Evolutionary conservation across 441 rosid species (phyloP), one percentile per base, ranked within the genome.

Genomic region (Populus trichocarpa): DNA sequence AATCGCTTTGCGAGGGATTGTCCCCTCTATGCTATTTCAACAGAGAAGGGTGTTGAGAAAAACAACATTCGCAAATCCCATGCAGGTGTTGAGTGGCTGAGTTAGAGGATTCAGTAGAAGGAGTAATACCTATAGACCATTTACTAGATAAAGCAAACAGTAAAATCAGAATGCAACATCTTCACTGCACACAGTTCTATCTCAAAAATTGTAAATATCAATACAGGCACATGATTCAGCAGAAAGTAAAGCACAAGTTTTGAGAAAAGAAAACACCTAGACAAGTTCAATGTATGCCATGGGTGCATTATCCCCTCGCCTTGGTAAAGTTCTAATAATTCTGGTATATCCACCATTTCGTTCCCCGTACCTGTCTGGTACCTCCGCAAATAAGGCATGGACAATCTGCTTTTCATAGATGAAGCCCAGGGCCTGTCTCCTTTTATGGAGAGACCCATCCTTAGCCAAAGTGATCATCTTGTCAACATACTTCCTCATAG

Each of bases 271-370:
- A 4, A 16, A 32, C 53, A 81, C 81, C 88, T 91, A 92, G 69
- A 95, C 98, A 86, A 95, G 99, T 79, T 95, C 99, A 79, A 93
- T 91, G 80, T 86, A 95, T 0, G 99, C 98, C 99, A 95, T 95
- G 8, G 99, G 98, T 13, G 99, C 99, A 88, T 95, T 95, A 80
- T 95, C 99, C 32, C 99, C 99, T 77, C 98, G 82, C 86, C 98
- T 88, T 3, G 99, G 98, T 53, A 95, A 85, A 68, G 97, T 93
- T 81, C 98, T 91, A 67, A 93, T 89, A 77, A 95, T 95, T 79
- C 99, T 86, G 9, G 98, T 95, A 28, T 95, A 95, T 6, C 99
- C 99, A 40, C 99, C 99, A 77, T 93, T 89, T 61, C 98, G 83
- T 1, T 92, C 96, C 1, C 99, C 98, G 32, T 95, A 93, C 77